phyloP scores from a whole-genome alignment of 2,329 filamentous ascomycete species.

The Xenosphaeropsis pyriputrescens region DNA sequence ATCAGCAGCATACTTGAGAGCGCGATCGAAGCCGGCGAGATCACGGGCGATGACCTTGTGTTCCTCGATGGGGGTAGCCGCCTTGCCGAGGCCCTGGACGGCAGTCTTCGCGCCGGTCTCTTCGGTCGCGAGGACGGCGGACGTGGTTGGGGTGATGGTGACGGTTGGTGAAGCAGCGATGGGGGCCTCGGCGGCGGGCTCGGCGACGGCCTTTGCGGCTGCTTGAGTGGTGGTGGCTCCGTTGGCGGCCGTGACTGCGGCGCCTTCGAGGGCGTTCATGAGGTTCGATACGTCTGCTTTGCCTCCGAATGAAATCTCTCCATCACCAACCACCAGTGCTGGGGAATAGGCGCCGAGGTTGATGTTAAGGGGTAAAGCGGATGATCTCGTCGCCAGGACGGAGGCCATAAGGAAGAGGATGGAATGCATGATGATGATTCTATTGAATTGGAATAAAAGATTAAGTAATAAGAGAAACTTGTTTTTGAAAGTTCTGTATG shows the following conservation, averaged over 20 bases:
- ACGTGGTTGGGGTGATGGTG: not conserved
- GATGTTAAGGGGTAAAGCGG: conserved; percentile 26
- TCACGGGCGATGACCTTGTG: conserved; percentile 13
- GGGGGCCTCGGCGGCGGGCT: not conserved
- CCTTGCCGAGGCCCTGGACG: conserved; percentile 4
- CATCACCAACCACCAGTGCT: conserved; percentile 36
- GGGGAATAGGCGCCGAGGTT: conserved; percentile 35
- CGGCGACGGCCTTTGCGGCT: not conserved
- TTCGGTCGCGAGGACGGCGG: not conserved
- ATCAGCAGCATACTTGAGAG: not conserved
- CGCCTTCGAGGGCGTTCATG: conserved; percentile 28
- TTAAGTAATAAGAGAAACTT: no score
- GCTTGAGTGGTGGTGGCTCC: conserved; percentile 2
- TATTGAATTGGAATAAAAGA: no score
- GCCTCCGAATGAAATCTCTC: conserved; percentile 31
- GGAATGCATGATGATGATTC: no score
- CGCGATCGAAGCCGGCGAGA: conserved; percentile 16
- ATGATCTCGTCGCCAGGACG: not conserved
- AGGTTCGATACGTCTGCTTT: conserved; percentile 24
- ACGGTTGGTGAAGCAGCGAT: not conserved
- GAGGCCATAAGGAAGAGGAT: no score
- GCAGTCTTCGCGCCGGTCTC: not conserved
- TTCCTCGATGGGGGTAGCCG: conserved; percentile 16
- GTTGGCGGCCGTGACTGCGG: conserved; percentile 14
- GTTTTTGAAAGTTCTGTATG: no score